Base-by-base conservation (phyloP, 164 flowering plant genomes). In the Magnolia officinalis region DNA sequence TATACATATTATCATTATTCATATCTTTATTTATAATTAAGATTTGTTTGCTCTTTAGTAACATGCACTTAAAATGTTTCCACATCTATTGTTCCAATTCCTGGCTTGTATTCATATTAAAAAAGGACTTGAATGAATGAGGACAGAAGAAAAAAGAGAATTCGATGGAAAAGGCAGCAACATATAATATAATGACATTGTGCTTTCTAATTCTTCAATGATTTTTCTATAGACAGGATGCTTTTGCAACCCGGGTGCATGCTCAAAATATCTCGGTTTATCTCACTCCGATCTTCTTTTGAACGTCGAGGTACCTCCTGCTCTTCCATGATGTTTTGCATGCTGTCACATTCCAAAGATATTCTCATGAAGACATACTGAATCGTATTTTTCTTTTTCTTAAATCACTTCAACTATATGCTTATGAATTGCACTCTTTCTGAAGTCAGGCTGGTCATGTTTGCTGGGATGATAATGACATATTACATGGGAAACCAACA, bases 171-270 rank as follows among this genome's bases (percentile, higher is more conserved):
- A 37, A 37, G 45, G 45, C 45, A 37, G 6, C 45, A 37, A 37
- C 45, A 37, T 37, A 37, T 37, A 37, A 37, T 37, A 37, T 37
- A 5, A 37, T 37, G 69, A 14, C 69, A 66, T 66, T 21, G 13
- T 66, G 4, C 31, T 65, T 69, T 37, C 78, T 74, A 61, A 37
- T 37, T 37, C 45, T 37, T 37, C 45, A 3, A 37, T 37, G 45
- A 29, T 71, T 69, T 63, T 67, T 24, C 45, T 80, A 72, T 85
- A 96, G 99, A 91, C 99, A 85, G 98, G 98, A 81, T 96, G 99
- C 85, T 96, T 96, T 85, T 96, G 99, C 87, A 96, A 96, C 82
- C 99, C 99, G 58, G 99, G 99, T 72, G 97, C 99, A 65, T 96
- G 99, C 87, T 89, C 97, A 73, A 94, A 91, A 81, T 88, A 90